phyloP scores from a whole-genome alignment of 2,329 filamentous ascomycete species.

The Orbilia blumenaviensis region DNA sequence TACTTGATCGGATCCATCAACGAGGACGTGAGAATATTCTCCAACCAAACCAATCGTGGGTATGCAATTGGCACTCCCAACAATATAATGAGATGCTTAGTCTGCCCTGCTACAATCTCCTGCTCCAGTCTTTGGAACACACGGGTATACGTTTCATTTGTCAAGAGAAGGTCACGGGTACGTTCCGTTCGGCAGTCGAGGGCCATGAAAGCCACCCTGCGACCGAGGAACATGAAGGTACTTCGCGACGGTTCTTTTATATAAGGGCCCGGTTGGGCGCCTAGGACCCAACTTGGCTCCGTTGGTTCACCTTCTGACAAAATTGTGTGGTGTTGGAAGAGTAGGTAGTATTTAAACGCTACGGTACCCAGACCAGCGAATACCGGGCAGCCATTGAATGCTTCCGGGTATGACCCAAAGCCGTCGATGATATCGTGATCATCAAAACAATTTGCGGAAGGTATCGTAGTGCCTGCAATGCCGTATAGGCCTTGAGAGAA shows the following conservation, averaged over 20 bases:
- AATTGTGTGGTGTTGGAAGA: constrained; percentile 96
- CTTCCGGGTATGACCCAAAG: constrained; percentile 89
- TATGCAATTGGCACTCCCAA: constrained; percentile 86
- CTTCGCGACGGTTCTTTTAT: constrained; percentile 87
- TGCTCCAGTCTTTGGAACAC: constrained; percentile 85
- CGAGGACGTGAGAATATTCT: constrained; percentile 81
- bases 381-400: constrained; percentile 89
- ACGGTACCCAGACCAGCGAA: constrained; percentile 89
- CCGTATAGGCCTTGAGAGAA: constrained; percentile 95
- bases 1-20: constrained; percentile 90
- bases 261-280: constrained; percentile 82
- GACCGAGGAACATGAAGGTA: constrained; percentile 83
- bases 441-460: constrained; percentile 98
- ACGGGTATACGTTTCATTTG: constrained; percentile 81
- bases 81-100: constrained; percentile 88
- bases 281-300: constrained; percentile 92
- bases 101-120: constrained; percentile 83
- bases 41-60: constrained; percentile 76
- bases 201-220: constrained; percentile 80
- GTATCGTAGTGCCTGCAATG: constrained; percentile 92
- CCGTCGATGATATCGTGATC: constrained; percentile 94
- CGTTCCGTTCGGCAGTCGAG: constrained; percentile 92
- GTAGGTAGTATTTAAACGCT: constrained; percentile 98
- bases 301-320: constrained; percentile 79
- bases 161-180: constrained; percentile 81